Evolutionary conservation across 169 alveolate genomes (phyloP).

Genomic region (Eimeria praecox): DNA sequence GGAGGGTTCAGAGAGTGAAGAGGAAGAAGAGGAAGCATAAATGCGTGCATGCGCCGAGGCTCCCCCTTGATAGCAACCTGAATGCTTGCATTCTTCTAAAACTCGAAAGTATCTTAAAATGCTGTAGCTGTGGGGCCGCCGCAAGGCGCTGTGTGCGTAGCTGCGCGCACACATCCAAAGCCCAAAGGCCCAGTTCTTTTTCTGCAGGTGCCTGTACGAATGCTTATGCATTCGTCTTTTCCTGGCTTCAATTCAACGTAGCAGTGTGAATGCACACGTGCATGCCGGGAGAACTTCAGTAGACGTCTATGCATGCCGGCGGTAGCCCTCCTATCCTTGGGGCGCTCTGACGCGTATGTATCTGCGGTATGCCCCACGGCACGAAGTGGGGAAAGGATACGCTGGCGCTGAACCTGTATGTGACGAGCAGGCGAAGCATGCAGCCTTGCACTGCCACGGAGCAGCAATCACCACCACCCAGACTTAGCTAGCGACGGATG

Average conservation of each 20-base stretch:
- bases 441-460: background rate
- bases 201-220: background rate
- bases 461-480: background rate
- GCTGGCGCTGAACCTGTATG: background rate
- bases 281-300: background rate
- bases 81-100: background rate
- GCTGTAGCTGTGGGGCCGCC: background rate
- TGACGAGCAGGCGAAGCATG: background rate
- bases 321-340: background rate
- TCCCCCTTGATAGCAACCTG: background rate
- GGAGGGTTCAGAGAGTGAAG: background rate
- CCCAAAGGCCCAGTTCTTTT: background rate
- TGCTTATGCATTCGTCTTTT: background rate
- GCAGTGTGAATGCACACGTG: background rate
- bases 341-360: background rate
- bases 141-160: background rate
- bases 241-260: background rate
- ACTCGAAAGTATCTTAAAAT: background rate
- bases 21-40: constrained; percentile 19
- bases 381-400: background rate
- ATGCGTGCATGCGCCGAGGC: background rate
- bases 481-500: background rate
- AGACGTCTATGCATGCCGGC: background rate
- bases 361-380: background rate
- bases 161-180: background rate